Evolutionary conservation across 768 basidiomycete species (phyloP).

Genomic region (Xerocomellus chrysenteron): DNA sequence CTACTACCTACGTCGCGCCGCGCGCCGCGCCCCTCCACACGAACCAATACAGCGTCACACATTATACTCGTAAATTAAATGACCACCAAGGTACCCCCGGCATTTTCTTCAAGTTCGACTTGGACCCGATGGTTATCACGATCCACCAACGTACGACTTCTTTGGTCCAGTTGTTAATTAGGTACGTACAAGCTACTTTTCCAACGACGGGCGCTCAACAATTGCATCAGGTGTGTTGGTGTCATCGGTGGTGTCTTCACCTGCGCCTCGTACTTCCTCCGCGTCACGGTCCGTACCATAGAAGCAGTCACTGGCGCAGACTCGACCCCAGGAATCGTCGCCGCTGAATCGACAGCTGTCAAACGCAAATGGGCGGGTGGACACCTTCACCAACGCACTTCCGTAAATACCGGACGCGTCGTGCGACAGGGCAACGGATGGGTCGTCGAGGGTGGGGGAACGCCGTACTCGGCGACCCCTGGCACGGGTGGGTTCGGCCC

Average conservation of each 20-base stretch:
- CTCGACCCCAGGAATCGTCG: slow-evolving; percentile 55
- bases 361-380: slow-evolving; percentile 69
- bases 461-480: slow-evolving; percentile 40
- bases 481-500: slow-evolving; percentile 28
- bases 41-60: slow-evolving; percentile 92
- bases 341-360: slow-evolving; percentile 62
- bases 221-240: slow-evolving; percentile 63
- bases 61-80: slow-evolving; percentile 75
- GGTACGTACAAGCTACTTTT: slow-evolving; percentile 33
- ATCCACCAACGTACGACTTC: slow-evolving; percentile 87
- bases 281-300: slow-evolving; percentile 60
- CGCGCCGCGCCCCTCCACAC: slow-evolving; percentile 64
- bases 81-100: slow-evolving; percentile 84
- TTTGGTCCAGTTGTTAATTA: slow-evolving; percentile 77
- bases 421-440: slow-evolving; percentile 59
- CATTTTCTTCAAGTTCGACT: slow-evolving; percentile 98
- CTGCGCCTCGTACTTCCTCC: slow-evolving; percentile 76
- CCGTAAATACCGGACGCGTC: slow-evolving; percentile 36
- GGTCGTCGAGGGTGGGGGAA: slow-evolving; percentile 50
- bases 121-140: slow-evolving; percentile 85
- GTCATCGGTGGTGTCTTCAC: slow-evolving; percentile 92
- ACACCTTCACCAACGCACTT: slow-evolving; percentile 57
- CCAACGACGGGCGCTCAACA: background rate
- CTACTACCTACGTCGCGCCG: slow-evolving; percentile 87
- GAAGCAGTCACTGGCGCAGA: slow-evolving; percentile 58